phyloP scores from a whole-genome alignment of 1,284 basidiomycete genomes.

The Sparassis latifolia region DNA sequence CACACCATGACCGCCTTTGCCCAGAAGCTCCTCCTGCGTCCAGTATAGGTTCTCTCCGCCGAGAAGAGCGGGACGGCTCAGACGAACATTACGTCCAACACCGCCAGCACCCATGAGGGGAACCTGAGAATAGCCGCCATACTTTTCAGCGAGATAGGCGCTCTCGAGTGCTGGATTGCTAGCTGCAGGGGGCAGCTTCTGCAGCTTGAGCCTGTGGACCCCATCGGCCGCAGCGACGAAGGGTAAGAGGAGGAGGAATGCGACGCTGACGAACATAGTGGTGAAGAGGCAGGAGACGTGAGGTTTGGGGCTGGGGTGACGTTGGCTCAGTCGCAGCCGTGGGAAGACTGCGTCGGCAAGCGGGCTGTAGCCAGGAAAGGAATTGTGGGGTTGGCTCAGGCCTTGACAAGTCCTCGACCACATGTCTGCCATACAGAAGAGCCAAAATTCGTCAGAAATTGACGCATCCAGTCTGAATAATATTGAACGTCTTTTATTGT shows the following conservation, averaged over 20 bases:
- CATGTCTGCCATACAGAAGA: too few species aligned
- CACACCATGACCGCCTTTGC: conserved; percentile 80
- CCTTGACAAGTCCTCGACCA: too few species aligned
- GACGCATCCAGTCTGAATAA: conserved; percentile 31
- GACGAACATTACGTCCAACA: conserved; percentile 56
- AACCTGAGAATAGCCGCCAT: conserved; percentile 60
- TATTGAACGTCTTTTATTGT: conserved; percentile 67
- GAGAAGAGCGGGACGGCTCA: conserved; percentile 33
- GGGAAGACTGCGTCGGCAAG: too few species aligned
- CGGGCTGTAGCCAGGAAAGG: too few species aligned
- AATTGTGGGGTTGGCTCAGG: too few species aligned
- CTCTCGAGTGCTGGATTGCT: conserved; percentile 68
- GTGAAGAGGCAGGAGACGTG: conserved; percentile 28
- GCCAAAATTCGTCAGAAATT: conserved; percentile 9
- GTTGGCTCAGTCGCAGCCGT: too few species aligned
- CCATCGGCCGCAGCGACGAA: conserved; percentile 65
- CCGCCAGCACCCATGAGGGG: conserved; percentile 73
- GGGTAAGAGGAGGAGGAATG: conserved; percentile 54
- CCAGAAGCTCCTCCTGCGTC: conserved; percentile 69
- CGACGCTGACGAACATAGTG: conserved; percentile 65
- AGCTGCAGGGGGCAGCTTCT: conserved; percentile 65
- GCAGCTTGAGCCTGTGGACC: conserved; percentile 80
- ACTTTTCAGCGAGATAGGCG: conserved; percentile 85
- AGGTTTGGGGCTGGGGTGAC: not conserved
- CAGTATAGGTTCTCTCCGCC: conserved; percentile 69